These are phyloP conservation scores for Lentinula guzmanii DNA, from an alignment of 768 basidiomycete species.

Conservation along the genomic window DNA sequence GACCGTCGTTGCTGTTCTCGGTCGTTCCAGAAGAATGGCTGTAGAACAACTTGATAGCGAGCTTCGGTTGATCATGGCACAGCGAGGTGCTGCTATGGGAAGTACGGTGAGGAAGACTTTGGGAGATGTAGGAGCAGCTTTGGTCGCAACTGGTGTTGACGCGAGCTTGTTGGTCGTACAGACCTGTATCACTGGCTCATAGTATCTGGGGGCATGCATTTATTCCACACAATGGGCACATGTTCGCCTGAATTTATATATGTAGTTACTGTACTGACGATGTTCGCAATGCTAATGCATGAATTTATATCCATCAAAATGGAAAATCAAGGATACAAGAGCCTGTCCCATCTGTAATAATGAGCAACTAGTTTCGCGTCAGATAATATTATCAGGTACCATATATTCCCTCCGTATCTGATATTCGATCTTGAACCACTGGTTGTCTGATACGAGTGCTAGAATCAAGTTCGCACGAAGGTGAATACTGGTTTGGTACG, in stretches of 20 bases:
- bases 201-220: not conserved
- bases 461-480: too few species aligned
- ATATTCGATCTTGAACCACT: too few species aligned
- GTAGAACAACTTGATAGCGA: conserved; percentile 57
- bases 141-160: conserved; percentile 48
- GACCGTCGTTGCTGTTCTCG: conserved; percentile 58
- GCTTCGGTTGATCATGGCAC: conserved; percentile 40
- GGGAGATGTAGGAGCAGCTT: conserved; percentile 68
- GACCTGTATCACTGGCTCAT: conserved; percentile 19
- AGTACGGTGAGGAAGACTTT: conserved; percentile 63
- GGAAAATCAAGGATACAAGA: too few species aligned
- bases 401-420: too few species aligned
- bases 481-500: too few species aligned
- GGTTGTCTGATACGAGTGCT: too few species aligned
- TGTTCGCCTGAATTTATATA: not conserved
- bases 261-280: too few species aligned
- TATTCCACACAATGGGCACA: not conserved
- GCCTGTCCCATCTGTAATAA: too few species aligned
- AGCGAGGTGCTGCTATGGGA: conserved; percentile 35
- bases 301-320: too few species aligned
- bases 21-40: conserved; percentile 70
- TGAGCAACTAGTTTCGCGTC: too few species aligned
- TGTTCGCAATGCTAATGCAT: too few species aligned
- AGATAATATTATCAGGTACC: too few species aligned
- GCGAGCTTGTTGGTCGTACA: conserved; percentile 55